Conservation (phyloP, 1,284 basidiomycete species). For the Filobasidium uniguttulatum region DNA sequence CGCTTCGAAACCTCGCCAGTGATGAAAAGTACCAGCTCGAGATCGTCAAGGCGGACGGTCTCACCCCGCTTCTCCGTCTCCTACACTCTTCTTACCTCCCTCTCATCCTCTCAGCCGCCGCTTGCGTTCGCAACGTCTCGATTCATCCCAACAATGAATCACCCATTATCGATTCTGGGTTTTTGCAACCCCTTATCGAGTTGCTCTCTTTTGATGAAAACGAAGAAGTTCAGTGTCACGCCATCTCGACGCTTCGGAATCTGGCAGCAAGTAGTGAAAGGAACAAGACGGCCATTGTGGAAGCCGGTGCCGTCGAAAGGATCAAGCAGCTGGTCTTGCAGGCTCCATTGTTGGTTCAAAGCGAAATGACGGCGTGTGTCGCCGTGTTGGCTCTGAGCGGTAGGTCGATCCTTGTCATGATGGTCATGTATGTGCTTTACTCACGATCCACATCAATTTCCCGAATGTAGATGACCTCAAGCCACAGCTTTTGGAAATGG, state of each 20-base stretch:
- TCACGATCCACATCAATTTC: neutral
- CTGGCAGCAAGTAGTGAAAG: slow-evolving; percentile 93
- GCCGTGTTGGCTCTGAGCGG: slow-evolving; percentile 87
- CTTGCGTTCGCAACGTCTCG: slow-evolving; percentile 97
- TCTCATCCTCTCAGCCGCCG: slow-evolving; percentile 95
- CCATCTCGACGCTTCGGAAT: slow-evolving; percentile 96
- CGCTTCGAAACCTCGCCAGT: slow-evolving; percentile 88
- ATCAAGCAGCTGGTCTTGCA: slow-evolving; percentile 94
- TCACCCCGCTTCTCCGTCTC: slow-evolving; percentile 82
- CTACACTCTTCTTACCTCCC: slow-evolving; percentile 95
- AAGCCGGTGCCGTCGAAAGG: slow-evolving; percentile 93
- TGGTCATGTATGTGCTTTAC: neutral
- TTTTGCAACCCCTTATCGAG: slow-evolving; percentile 90
- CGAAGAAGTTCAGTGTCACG: slow-evolving; percentile 98
- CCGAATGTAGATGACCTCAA: slow-evolving; percentile 68
- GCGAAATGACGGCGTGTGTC: slow-evolving; percentile 98
- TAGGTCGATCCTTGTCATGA: slow-evolving; percentile 32
- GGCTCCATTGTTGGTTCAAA: slow-evolving; percentile 93
- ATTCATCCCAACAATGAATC: slow-evolving; percentile 98
- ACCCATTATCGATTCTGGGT: slow-evolving; percentile 97
- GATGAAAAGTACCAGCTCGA: slow-evolving; percentile 99
- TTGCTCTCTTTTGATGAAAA: slow-evolving; percentile 95
- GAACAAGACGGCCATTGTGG: slow-evolving; percentile 96
- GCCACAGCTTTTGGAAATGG: slow-evolving; percentile 91
- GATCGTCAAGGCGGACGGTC: slow-evolving; percentile 90